Evolutionary conservation across 176 grass and related monocot species (phyloP), one percentile per base, ranked within the genome.

Genomic region (Carex parvula): DNA sequence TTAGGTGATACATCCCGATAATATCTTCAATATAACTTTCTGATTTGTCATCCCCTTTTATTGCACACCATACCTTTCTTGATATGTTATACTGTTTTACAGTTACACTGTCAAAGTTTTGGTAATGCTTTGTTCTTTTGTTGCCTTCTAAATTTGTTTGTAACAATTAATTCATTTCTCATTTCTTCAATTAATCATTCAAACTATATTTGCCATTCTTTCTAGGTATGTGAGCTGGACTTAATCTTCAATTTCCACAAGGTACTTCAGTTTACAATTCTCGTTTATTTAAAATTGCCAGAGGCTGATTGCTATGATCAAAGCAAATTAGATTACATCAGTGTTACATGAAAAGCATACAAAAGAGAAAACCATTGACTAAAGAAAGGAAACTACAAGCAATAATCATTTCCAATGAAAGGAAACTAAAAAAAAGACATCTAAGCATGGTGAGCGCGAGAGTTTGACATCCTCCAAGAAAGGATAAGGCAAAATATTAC

Each of bases 211-310:
- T 70, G 2, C 68, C 32, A 6, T 56, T 77, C 12, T 56, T 8
- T 57, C 24, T 84, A 91, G 93, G 87, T 95, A 22, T 91, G 93
- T 76, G 90, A 95, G 83, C 87, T 92, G 52, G 93, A 92, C 79
- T 85, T 92, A 60, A 92, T 92, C 62, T 92, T 92, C 90, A 95
- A 95, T 81, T 95, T 95, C 62, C 90, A 95, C 42, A 89, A 92
- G 93, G 87, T 90, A 67, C 10, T 20, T 53, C 44, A 75, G 65
- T 22, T 54, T 81, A 2, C 0, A 3, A 24, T 73, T 73, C 12
- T 44, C 2, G 8, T 32, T 33, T 56, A 32, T 16, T 77, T 9
- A 77, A 32, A 55, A 77, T 16, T 77, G 14, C 22, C 24, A 16
- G 21, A 33, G 48, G 12, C 73, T 77, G 46, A 50, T 48, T 54